phyloP scores from a whole-genome alignment of 78 protist species.

The Creolimax fragrantissima region DNA sequence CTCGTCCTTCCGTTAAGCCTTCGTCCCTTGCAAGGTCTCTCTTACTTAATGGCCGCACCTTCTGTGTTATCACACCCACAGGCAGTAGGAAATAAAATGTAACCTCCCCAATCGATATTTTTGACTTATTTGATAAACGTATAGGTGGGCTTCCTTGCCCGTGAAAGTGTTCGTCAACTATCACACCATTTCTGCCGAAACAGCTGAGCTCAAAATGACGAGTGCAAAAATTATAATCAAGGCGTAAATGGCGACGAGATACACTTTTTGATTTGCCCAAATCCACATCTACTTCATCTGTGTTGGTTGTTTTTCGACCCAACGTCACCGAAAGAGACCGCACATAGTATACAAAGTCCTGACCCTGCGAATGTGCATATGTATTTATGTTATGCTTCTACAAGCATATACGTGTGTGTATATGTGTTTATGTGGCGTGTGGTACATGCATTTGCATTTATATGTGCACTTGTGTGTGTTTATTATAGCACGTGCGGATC shows the following conservation, averaged over 20 bases:
- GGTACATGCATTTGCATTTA: too few species aligned
- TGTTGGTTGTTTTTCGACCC: not conserved
- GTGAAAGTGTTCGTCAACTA: not conserved
- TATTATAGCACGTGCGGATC: too few species aligned
- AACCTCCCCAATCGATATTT: conserved; percentile 6
- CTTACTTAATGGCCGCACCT: not conserved
- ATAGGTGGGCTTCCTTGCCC: not conserved
- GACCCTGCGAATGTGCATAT: conserved; percentile 7
- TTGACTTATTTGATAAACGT: not conserved
- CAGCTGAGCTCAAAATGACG: not conserved
- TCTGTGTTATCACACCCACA: not conserved
- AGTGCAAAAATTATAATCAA: not conserved
- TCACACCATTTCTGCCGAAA: conserved; percentile 24
- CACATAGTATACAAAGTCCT: not conserved
- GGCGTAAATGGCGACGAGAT: conserved; percentile 16
- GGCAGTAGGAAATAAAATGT: conserved; percentile 9
- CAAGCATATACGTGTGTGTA: too few species aligned
- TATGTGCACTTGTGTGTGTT: too few species aligned
- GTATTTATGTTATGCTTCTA: too few species aligned
- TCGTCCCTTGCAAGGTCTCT: too few species aligned
- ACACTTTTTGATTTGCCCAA: not conserved
- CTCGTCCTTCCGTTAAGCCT: too few species aligned
- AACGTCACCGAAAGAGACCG: conserved; percentile 21
- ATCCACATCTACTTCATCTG: not conserved
- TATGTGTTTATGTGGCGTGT: too few species aligned